Conservation (phyloP, 1,139 yeast species). For the Debaryomycetaceae sp. region DNA sequence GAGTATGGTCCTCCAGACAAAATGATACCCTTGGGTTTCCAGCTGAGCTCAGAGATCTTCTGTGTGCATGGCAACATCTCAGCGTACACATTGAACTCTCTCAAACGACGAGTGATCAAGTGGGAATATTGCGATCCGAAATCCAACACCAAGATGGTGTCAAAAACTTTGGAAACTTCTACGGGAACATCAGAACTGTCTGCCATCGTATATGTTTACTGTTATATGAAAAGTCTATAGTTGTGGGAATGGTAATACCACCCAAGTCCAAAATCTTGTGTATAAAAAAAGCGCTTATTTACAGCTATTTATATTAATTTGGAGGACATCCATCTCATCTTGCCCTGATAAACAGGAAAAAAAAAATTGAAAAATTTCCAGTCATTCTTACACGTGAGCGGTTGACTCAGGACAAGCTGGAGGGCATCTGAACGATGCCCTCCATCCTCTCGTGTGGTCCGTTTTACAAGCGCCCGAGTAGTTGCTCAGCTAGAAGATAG, state of each 20-base stretch:
- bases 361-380: not conserved
- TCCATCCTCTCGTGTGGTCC: not conserved
- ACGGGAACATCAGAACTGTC: conserved; percentile 36
- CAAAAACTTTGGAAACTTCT: conserved; percentile 80
- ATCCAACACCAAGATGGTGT: conserved; percentile 95
- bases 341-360: not conserved
- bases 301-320: too few relatives aligned
- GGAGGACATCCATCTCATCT: not conserved
- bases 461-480: not conserved
- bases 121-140: conserved; percentile 99
- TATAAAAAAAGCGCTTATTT: not conserved
- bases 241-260: not conserved
- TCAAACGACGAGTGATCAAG: conserved; percentile 91
- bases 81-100: conserved; percentile 97
- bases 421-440: not conserved
- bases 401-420: not conserved
- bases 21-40: conserved; percentile 97
- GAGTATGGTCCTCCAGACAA: conserved; percentile 98
- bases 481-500: too few relatives aligned
- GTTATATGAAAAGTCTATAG: not conserved
- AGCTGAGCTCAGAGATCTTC: conserved; percentile 82
- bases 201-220: conserved; percentile 3
- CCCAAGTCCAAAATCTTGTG: not conserved
- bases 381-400: not conserved
- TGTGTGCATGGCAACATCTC: conserved; percentile 99